These are phyloP conservation scores for Melampsora americana DNA, from an alignment of 1,284 basidiomycete species.

Conservation along the genomic window DNA sequence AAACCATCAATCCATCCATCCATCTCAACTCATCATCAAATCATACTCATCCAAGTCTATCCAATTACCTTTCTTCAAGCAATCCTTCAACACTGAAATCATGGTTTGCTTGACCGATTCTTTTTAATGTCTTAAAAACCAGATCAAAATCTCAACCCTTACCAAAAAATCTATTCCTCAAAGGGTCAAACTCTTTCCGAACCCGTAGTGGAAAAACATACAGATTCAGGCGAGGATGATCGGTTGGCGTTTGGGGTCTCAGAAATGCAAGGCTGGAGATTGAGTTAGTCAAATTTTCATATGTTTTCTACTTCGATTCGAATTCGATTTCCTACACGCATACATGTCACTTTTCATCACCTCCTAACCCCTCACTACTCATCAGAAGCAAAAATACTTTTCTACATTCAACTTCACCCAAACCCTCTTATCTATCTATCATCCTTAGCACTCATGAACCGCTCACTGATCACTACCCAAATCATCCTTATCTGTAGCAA, in stretches of 20 bases:
- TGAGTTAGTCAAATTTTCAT: constrained; percentile 65
- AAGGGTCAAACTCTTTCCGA: constrained; percentile 57
- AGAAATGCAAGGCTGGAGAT: constrained; percentile 99
- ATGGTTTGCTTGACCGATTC: too few relatives aligned
- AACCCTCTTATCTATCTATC: constrained; percentile 41
- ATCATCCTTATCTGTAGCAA: constrained; percentile 61
- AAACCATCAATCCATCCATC: too few relatives aligned
- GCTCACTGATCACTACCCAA: not conserved
- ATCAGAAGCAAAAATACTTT: constrained; percentile 7
- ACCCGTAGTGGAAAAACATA: constrained; percentile 78
- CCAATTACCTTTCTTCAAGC: too few relatives aligned
- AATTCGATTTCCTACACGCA: not conserved
- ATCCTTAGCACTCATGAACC: constrained; percentile 42
- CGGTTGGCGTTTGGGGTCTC: constrained; percentile 77
- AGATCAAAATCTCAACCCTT: not conserved
- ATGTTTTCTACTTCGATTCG: constrained; percentile 9
- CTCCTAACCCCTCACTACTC: not conserved
- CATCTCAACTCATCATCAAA: too few relatives aligned
- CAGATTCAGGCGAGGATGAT: constrained; percentile 72
- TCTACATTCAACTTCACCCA: constrained; percentile 9
- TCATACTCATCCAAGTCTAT: too few relatives aligned
- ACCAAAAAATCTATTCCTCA: constrained; percentile 29
- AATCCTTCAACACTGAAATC: too few relatives aligned
- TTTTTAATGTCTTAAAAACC: too few relatives aligned
- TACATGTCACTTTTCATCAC: constrained; percentile 14